Percentiles rank a stretch among this genome's conserved stretches.
Evolutionary conservation across 768 basidiomycete genomes (phyloP).

Genomic region (Termitomyces sp.): DNA sequence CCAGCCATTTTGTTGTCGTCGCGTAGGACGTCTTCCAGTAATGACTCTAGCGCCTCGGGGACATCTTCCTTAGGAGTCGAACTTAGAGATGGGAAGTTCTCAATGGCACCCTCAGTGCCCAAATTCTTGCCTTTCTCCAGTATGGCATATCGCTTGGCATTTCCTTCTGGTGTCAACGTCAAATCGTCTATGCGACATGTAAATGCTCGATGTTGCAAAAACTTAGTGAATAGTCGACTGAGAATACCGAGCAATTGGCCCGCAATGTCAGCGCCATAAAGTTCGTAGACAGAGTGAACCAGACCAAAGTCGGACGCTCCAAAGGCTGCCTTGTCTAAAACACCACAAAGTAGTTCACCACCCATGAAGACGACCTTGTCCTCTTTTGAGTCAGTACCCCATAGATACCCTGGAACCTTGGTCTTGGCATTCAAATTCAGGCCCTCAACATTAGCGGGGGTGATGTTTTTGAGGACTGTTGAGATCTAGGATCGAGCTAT

Average conservation of each 20-base stretch:
- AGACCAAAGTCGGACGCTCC: slow-evolving; percentile 95
- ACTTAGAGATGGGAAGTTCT: slow-evolving; percentile 78
- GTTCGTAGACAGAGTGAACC: slow-evolving; percentile 93
- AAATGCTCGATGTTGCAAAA: slow-evolving; percentile 93
- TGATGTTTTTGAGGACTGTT: slow-evolving; percentile 89
- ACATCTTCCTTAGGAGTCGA: slow-evolving; percentile 47
- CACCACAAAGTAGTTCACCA: slow-evolving; percentile 89
- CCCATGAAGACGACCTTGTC: slow-evolving; percentile 87
- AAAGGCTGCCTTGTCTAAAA: slow-evolving; percentile 96
- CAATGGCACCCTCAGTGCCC: slow-evolving; percentile 85
- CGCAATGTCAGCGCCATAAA: slow-evolving; percentile 87
- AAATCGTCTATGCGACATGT: slow-evolving; percentile 99
- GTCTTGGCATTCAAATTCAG: slow-evolving; percentile 82
- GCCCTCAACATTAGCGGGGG: slow-evolving; percentile 71
- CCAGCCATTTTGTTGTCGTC: slow-evolving; percentile 98
- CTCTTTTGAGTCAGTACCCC: slow-evolving; percentile 78
- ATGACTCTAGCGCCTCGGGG: slow-evolving; percentile 46
- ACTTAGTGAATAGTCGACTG: slow-evolving; percentile 93
- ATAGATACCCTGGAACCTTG: slow-evolving; percentile 83
- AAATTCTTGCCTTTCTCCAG: slow-evolving; percentile 61
- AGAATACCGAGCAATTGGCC: slow-evolving; percentile 91
- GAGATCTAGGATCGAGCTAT: slow-evolving; percentile 60
- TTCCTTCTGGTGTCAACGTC: slow-evolving; percentile 78
- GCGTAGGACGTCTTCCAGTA: slow-evolving; percentile 88
- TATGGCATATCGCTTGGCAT: slow-evolving; percentile 61